A percentile compares a stretch with the other conserved stretches of the same genome.
Conservation (phyloP, 176 grass and related monocot genomes). For the Echinochloa phyllopogon region DNA sequence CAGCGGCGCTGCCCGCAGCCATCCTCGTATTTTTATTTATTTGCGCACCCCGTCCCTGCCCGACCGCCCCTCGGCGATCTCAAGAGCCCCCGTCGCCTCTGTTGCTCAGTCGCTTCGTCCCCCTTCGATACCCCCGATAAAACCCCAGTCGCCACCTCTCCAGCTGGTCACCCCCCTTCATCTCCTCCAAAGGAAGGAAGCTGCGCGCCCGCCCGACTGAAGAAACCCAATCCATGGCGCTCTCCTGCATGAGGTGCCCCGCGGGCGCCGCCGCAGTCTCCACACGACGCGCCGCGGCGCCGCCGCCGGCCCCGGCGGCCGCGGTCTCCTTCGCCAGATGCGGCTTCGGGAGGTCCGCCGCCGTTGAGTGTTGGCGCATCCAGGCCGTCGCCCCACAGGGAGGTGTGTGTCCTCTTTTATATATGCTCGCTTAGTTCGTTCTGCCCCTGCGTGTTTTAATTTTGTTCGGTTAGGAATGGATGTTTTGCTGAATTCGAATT, state of each 20-base stretch:
- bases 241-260: conserved; percentile 55
- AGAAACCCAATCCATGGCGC: conserved; percentile 35
- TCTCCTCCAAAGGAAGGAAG: conserved; percentile 11
- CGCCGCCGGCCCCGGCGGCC: background rate
- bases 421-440: background rate
- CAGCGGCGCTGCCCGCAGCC: background rate
- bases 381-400: conserved; percentile 36
- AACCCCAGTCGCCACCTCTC: conserved; percentile 11
- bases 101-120: background rate
- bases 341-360: conserved; percentile 32
- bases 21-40: conserved; percentile 23
- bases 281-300: background rate
- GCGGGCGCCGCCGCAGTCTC: background rate
- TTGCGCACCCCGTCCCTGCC: background rate
- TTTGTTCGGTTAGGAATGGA: no score
- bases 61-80: conserved; percentile 44
- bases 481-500: background rate
- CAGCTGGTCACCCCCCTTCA: background rate
- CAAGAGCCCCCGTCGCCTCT: conserved; percentile 24
- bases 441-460: no score
- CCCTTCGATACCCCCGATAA: conserved; percentile 59
- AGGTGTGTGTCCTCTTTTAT: conserved; percentile 38
- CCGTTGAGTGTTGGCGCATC: conserved; percentile 39
- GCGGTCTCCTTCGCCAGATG: conserved; percentile 47
- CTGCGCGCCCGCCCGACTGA: background rate